Evolutionary conservation across 768 basidiomycete species (phyloP).

Genomic region (Postia placenta): DNA sequence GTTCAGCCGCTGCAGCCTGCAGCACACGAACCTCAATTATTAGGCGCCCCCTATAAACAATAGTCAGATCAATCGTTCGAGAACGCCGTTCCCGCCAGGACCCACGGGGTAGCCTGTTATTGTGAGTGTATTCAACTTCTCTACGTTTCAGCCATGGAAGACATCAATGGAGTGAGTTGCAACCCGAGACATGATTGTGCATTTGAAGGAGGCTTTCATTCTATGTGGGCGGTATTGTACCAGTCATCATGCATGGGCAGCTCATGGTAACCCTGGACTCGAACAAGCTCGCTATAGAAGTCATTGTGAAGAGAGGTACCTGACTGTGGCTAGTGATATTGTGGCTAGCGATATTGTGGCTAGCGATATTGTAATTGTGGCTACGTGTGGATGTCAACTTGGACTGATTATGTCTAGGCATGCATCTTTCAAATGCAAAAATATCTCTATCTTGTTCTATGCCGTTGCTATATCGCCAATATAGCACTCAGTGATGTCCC

Average conservation of each 20-base stretch:
- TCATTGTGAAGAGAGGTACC: background rate
- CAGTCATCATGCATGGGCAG: slow-evolving; percentile 21
- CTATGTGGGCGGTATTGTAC: slow-evolving; percentile 22
- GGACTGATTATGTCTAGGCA: slow-evolving; percentile 11
- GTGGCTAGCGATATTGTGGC: background rate
- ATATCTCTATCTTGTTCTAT: slow-evolving; percentile 23
- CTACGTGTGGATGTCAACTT: background rate
- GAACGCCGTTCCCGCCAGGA: slow-evolving; percentile 24
- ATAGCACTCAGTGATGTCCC: no score
- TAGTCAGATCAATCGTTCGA: background rate
- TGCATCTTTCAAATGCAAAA: slow-evolving; percentile 25
- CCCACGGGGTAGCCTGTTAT: slow-evolving; percentile 20
- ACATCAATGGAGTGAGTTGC: slow-evolving; percentile 20
- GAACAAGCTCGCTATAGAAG: slow-evolving; percentile 15
- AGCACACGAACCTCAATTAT: background rate
- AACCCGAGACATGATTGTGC: slow-evolving; percentile 18
- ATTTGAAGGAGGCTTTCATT: background rate
- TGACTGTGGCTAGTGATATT: background rate
- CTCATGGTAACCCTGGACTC: slow-evolving; percentile 25
- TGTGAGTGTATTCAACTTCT: slow-evolving; percentile 22
- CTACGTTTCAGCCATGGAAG: slow-evolving; percentile 18
- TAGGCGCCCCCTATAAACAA: background rate
- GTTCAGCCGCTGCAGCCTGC: background rate
- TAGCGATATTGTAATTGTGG: background rate
- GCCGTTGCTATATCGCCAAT: slow-evolving; percentile 26